phyloP scores from a whole-genome alignment of 208 protist genomes.

The Acanthamoeba royreba region DNA sequence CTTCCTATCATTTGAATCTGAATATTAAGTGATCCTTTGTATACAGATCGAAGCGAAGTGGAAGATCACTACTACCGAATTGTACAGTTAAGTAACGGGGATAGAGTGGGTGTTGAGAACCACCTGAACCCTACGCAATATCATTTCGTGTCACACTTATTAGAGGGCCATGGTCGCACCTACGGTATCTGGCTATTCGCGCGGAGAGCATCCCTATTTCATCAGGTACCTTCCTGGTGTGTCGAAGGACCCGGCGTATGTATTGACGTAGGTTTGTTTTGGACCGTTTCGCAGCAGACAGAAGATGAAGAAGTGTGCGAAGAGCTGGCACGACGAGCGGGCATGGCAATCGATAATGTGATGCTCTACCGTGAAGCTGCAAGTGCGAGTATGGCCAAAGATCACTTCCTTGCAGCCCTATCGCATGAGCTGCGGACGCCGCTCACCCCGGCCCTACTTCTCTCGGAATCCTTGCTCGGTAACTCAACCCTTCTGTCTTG shows the following conservation, averaged over 20 bases:
- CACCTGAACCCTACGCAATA: neutral
- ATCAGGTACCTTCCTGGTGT: neutral
- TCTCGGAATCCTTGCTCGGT: neutral
- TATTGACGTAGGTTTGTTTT: neutral
- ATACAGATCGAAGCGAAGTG: no score
- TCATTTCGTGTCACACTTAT: neutral
- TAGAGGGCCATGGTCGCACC: neutral
- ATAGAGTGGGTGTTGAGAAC: neutral
- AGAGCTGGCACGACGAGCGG: neutral
- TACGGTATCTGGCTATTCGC: slow-evolving; percentile 31
- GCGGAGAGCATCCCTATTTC: neutral
- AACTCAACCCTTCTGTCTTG: neutral
- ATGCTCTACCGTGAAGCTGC: neutral
- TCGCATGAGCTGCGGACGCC: neutral
- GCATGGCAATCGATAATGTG: neutral
- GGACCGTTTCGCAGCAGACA: neutral
- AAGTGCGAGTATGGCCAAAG: neutral
- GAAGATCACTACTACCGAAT: neutral
- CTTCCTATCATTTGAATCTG: no score
- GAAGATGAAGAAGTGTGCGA: neutral
- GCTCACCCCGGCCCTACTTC: neutral
- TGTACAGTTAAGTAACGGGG: neutral
- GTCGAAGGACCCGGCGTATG: neutral
- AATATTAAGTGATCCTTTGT: no score
- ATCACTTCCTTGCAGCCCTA: slow-evolving; percentile 4